Percentiles rank a stretch among this genome's conserved stretches.
Conservation (phyloP, 129 eudicot genomes). For the Helianthus annuus region HanXRQr2.0-SUNRISE NC_035435.2:144204044-144204543, state of each 20-base stretch:
- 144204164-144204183: constrained; percentile 18
- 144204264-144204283: neutral
- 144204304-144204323: neutral
- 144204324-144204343: neutral
- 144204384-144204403: neutral
- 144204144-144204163: neutral
- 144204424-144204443: neutral
- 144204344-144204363: constrained; percentile 24
- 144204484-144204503: constrained; percentile 1
- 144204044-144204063: neutral
- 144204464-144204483: constrained; percentile 1
- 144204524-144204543: constrained; percentile 25
- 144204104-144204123: neutral
- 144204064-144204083: constrained; percentile 24
- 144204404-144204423: too few relatives aligned
- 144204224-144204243: neutral
- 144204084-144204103: constrained; percentile 17
- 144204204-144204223: constrained; percentile 20
- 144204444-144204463: neutral
- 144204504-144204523: constrained; percentile 1
- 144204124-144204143: neutral
- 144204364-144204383: constrained; percentile 25
- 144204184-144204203: constrained; percentile 6
- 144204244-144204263: neutral
- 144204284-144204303: constrained; percentile 15